Evolutionary conservation across 140 eudicot species (phyloP), one percentile per base, ranked within the genome.

Genomic region (Flaveria floridana): DNA sequence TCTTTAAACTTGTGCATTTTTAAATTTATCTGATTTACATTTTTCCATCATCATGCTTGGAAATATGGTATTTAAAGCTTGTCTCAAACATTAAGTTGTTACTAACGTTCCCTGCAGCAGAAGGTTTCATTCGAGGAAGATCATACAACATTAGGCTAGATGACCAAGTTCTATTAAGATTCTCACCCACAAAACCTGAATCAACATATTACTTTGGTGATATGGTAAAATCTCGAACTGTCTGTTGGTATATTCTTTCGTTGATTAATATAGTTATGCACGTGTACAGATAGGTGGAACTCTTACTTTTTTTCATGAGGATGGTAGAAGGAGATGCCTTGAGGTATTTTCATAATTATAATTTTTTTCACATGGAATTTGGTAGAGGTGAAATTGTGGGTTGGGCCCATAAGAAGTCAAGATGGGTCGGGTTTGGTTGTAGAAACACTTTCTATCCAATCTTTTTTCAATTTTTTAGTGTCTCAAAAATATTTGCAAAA

Each of bases 111-210:
- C 68, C 89, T 88, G 94, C 97, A 94, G 97, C 99, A 94, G 97
- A 90, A 90, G 91, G 89, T 83, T 85, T 88, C 76, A 80, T 88
- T 79, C 87, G 99, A 78, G 99, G 99, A 81, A 86, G 99, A 79
- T 94, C 99, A 16, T 94, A 94, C 79, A 94, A 94, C 85, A 90
- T 94, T 83, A 88, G 96, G 79, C 88, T 94, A 73, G 99, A 94
- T 85, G 92, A 94, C 64, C 92, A 94, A 86, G 97, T 94, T 82
- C 85, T 94, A 65, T 88, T 94, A 34, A 88, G 96, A 84, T 90
- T 94, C 74, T 94, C 97, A 48, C 99, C 99, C 13, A 90, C 90
- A 72, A 94, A 88, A 82, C 86, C 96, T 14, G 99, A 90, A 21
- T 90, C 99, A 72, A 88, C 86, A 55, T 94, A 90, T 82, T 90